A percentile compares a stretch with the other conserved stretches of the same genome.
Conservation (phyloP, 352 stramenopile genomes). For the Phytophthora pistaciae region DNA sequence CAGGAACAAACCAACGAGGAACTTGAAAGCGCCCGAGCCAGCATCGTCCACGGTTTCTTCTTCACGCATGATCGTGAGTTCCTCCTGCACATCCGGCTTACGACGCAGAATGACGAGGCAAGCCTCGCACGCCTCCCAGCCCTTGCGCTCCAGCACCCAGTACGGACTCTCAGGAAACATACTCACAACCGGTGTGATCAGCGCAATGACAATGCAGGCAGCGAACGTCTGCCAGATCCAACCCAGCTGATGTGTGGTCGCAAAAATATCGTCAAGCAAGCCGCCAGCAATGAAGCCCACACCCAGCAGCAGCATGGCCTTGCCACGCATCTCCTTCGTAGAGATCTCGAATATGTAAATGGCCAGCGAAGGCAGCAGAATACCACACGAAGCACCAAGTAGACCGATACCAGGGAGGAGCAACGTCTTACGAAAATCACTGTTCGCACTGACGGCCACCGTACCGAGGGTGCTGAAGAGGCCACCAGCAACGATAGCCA, state of each 20-base stretch:
- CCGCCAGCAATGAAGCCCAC: constrained; percentile 67
- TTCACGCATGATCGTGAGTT: constrained; percentile 75
- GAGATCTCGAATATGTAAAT: constrained; percentile 88
- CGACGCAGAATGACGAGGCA: constrained; percentile 72
- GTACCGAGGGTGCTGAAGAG: constrained; percentile 74
- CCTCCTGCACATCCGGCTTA: constrained; percentile 72
- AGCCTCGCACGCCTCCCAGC: constrained; percentile 73
- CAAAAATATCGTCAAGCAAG: constrained; percentile 61
- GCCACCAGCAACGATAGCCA: constrained; percentile 70
- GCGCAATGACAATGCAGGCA: constrained; percentile 67
- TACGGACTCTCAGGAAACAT: constrained; percentile 83
- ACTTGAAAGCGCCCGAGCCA: constrained; percentile 64
- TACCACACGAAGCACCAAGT: constrained; percentile 62
- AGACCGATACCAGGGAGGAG: constrained; percentile 69
- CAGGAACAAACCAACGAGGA: constrained; percentile 64
- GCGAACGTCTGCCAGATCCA: constrained; percentile 85
- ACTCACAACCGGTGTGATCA: constrained; percentile 76
- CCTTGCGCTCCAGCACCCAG: constrained; percentile 75
- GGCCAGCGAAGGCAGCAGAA: constrained; percentile 72
- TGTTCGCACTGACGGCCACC: constrained; percentile 67
- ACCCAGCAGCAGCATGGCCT: constrained; percentile 72
- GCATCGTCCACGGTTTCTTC: constrained; percentile 57
- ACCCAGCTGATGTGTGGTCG: constrained; percentile 63
- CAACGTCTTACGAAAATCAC: constrained; percentile 48
- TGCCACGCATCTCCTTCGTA: constrained; percentile 79